These are phyloP conservation scores for Claviceps sp. DNA, from an alignment of 2,329 filamentous ascomycete genomes.

Conservation along the genomic window DNA sequence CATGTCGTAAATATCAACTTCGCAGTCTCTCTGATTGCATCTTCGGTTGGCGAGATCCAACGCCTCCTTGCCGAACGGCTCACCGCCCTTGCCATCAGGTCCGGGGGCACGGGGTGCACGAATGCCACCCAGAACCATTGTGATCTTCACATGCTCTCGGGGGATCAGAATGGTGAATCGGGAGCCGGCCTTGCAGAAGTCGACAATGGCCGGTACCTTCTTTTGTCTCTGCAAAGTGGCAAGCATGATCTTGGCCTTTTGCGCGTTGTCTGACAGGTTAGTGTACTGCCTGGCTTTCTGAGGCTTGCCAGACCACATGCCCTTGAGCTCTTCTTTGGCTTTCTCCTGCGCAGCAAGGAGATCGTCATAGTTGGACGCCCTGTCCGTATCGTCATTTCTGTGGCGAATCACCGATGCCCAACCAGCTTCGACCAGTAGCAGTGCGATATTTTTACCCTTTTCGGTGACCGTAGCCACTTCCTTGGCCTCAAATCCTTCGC, in stretches of 20 bases:
- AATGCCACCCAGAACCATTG: conserved; percentile 86
- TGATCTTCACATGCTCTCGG: conserved; percentile 86
- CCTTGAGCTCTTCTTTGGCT: conserved; percentile 79
- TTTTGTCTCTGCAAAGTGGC: conserved; percentile 80
- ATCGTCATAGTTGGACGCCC: conserved; percentile 88
- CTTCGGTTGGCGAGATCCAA: conserved; percentile 80
- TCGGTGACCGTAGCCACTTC: conserved; percentile 83
- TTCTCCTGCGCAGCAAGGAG: conserved; percentile 66
- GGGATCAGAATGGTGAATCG: conserved; percentile 87
- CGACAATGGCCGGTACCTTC: conserved; percentile 83
- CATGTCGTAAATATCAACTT: conserved; percentile 86
- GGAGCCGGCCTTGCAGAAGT: conserved; percentile 95
- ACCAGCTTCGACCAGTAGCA: conserved; percentile 79
- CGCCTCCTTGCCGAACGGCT: conserved; percentile 91
- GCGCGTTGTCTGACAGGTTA: conserved; percentile 82
- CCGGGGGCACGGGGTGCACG: conserved; percentile 79
- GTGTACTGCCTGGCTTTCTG: conserved; percentile 70
- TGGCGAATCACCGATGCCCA: conserved; percentile 92
- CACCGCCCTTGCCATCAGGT: conserved; percentile 59
- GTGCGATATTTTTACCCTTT: conserved; percentile 75
- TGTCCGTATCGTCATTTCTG: conserved; percentile 84
- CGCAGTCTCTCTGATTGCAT: conserved; percentile 87
- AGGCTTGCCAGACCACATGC: conserved; percentile 87
- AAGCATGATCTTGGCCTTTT: conserved; percentile 92
- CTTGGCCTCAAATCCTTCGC: conserved; percentile 82